Conservation (phyloP, 2,329 filamentous ascomycete species). For the Pseudogymnoascus sp. region DNA sequence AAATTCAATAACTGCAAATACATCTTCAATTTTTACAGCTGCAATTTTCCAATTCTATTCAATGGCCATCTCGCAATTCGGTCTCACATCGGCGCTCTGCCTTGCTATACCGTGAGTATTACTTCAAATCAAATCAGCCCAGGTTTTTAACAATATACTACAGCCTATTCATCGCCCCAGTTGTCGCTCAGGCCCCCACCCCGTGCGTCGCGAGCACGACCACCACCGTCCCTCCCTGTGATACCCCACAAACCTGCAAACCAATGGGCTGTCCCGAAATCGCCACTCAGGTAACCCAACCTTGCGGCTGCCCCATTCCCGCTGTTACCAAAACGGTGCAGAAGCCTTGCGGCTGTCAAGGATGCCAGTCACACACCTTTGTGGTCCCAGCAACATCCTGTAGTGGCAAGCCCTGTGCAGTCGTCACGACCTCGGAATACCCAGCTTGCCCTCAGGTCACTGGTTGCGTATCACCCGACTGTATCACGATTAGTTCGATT, state of each 20-base stretch:
- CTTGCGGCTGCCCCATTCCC: not conserved
- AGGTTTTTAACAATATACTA: not conserved
- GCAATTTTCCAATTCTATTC: not conserved
- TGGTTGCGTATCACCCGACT: not conserved
- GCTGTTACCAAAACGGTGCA: not conserved
- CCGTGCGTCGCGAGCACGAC: not conserved
- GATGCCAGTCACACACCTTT: not conserved
- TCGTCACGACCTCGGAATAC: not conserved
- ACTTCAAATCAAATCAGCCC: not conserved
- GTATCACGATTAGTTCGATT: not conserved
- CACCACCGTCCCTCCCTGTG: not conserved
- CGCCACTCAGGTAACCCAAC: not conserved
- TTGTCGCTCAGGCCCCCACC: not conserved
- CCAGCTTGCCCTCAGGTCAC: not conserved
- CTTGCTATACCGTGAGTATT: not conserved
- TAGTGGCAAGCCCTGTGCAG: not conserved
- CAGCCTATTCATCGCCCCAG: not conserved
- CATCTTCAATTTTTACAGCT: not conserved
- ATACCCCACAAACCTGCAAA: not conserved
- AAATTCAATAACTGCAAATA: not conserved
- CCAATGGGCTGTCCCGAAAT: not conserved
- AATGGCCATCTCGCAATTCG: not conserved
- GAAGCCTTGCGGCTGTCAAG: not conserved
- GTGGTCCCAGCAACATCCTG: not conserved
- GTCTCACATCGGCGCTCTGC: not conserved